phyloP scores from a whole-genome alignment of 495 filamentous ascomycete species.

The Penicillium salamii region DNA sequence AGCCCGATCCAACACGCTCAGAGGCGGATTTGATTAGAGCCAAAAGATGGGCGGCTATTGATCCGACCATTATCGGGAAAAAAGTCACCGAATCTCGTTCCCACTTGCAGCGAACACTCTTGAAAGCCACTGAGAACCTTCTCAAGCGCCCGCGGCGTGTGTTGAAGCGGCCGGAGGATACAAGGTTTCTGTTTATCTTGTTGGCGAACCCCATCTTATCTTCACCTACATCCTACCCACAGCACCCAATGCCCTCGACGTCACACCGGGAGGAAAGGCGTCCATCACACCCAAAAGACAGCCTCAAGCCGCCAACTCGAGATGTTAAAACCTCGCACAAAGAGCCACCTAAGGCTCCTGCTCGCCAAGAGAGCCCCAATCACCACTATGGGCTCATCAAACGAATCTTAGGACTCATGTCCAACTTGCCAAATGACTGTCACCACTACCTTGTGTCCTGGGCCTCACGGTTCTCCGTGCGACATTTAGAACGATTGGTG shows the following conservation, averaged over 20 bases:
- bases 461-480: constrained; percentile 71
- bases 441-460: constrained; percentile 83
- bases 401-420: constrained; percentile 75
- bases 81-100: constrained; percentile 64
- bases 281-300: constrained; percentile 28
- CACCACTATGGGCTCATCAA: constrained; percentile 84
- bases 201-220: constrained; percentile 78
- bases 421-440: constrained; percentile 71
- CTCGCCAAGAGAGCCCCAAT: constrained; percentile 39
- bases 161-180: constrained; percentile 65
- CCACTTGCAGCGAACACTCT: constrained; percentile 64
- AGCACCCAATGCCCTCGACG: neutral
- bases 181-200: constrained; percentile 80
- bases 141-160: constrained; percentile 80
- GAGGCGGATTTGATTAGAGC: constrained; percentile 25
- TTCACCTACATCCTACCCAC: constrained; percentile 14
- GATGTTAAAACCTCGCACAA: constrained; percentile 21
- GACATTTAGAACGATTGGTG: constrained; percentile 67
- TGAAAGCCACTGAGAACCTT: constrained; percentile 81
- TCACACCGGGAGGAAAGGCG: constrained; percentile 24
- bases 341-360: constrained; percentile 7
- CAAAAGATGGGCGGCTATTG: constrained; percentile 31
- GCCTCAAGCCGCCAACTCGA: constrained; percentile 14
- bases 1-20: constrained; percentile 22
- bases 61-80: constrained; percentile 50